Evolutionary conservation across 345 rosid species (phyloP).

Genomic region (Salix caprea): DNA sequence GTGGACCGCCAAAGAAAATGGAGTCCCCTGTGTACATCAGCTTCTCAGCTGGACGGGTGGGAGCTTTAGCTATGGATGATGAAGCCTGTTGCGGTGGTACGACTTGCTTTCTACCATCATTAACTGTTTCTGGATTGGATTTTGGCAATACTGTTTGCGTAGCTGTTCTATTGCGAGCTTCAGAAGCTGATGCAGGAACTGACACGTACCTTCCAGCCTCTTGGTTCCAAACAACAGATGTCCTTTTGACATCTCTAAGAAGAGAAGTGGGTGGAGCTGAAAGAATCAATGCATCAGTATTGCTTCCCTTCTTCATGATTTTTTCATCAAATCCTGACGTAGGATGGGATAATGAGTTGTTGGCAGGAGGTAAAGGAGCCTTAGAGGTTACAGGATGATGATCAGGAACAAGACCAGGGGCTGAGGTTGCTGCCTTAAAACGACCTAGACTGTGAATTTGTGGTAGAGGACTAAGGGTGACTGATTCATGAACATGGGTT

Average conservation of each 20-base stretch:
- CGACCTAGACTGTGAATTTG: slow-evolving; percentile 49
- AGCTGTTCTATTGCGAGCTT: slow-evolving; percentile 50
- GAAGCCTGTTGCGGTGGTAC: slow-evolving; percentile 49
- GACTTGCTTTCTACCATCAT: slow-evolving; percentile 38
- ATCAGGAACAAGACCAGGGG: slow-evolving; percentile 40
- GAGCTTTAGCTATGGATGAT: slow-evolving; percentile 36
- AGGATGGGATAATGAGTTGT: slow-evolving; percentile 23
- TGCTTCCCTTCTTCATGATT: slow-evolving; percentile 51
- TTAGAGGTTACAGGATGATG: slow-evolving; percentile 38
- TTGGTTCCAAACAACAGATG: slow-evolving; percentile 91
- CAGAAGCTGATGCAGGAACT: slow-evolving; percentile 67
- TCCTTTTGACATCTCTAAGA: slow-evolving; percentile 79
- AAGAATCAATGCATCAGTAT: slow-evolving; percentile 52
- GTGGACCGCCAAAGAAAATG: slow-evolving; percentile 95
- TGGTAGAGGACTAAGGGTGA: slow-evolving; percentile 82
- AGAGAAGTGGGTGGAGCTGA: slow-evolving; percentile 74
- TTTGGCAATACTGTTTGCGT: slow-evolving; percentile 37
- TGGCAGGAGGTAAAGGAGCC: slow-evolving; percentile 32
- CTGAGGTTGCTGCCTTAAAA: slow-evolving; percentile 29
- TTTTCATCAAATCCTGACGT: slow-evolving; percentile 52
- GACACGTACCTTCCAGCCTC: slow-evolving; percentile 93
- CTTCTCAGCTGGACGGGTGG: slow-evolving; percentile 58
- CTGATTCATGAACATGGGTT: slow-evolving; percentile 69
- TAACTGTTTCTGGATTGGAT: slow-evolving; percentile 37
- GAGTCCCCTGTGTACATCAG: slow-evolving; percentile 85